Base-by-base conservation (phyloP, 352 stramenopile genomes). In the Phytophthora multivora region DNA sequence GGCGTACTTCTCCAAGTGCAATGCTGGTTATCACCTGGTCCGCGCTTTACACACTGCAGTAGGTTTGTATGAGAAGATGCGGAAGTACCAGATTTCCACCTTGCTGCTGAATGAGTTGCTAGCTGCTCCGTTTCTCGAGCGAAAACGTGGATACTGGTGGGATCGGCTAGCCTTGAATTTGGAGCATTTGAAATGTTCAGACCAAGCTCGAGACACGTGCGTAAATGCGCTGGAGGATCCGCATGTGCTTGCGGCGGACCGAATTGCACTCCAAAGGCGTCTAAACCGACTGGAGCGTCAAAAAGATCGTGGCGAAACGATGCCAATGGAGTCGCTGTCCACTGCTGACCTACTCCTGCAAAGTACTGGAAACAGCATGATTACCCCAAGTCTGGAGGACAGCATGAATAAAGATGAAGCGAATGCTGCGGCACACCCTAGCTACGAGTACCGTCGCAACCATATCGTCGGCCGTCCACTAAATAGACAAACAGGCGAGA, bases 61-160 rank as follows among this genome's bases (percentile, higher is more conserved):
- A 21, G 49, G 41, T 0, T 21, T 93, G 12, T 95, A 92, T 41
- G 87, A 95, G 36, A 93, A 91, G 66, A 79, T 82, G 42, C 75
- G 83, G 0, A 85, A 83, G 63, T 91, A 95, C 56, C 68, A 90
- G 41, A 71, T 89, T 5, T 83, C 87, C 6, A 73, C 79, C 1
- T 58, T 86, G 10, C 33, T 95, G 18, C 68, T 95, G 9, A 84
- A 89, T 12, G 80, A 93, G 30, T 38, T 93, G 15, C 59, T 95
- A 8, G 71, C 68, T 1, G 59, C 75, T 1, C 68, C 69, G 0
- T 86, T 90, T 48, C 70, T 91, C 9, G 51, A 73, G 16, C 70
- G 80, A 21, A 92, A 93, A 49, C 79, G 86, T 3, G 83, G 80
- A 0, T 73, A 80, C 31, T 95, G 84, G 87, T 94, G 84, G 69